These are phyloP conservation scores for Agroathelia rolfsii DNA, from an alignment of 1,284 basidiomycete species.

Conservation along the genomic window DNA sequence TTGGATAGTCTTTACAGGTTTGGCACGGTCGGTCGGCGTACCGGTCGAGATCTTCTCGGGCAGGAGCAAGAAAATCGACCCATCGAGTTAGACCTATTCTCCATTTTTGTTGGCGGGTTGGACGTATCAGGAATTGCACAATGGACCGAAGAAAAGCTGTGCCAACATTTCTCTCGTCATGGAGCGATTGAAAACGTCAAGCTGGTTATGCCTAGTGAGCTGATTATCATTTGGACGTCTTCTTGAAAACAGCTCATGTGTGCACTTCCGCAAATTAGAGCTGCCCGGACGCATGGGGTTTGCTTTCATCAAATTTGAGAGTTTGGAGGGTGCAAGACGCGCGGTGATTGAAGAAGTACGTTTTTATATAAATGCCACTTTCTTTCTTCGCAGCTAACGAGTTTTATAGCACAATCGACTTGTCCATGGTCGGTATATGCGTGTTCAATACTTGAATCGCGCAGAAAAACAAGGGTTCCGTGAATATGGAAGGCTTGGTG, in stretches of 20 bases:
- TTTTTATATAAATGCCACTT: conserved; percentile 5
- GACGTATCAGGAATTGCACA: conserved; percentile 49
- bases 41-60: too few species aligned
- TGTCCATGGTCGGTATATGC: conserved; percentile 56
- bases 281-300: conserved; percentile 57
- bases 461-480: too few species aligned
- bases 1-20: too few species aligned
- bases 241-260: conserved; percentile 29
- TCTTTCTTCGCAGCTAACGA: conserved; percentile 5
- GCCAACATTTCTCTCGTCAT: conserved; percentile 47
- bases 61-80: too few species aligned
- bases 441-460: too few species aligned
- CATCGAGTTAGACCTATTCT: conserved; percentile 53
- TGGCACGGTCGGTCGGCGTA: too few species aligned
- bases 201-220: conserved; percentile 52
- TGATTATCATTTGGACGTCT: conserved; percentile 5
- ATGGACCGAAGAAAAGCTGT: conserved; percentile 59
- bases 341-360: conserved; percentile 56
- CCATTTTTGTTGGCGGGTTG: conserved; percentile 67
- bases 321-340: conserved; percentile 44
- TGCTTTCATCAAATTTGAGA: conserved; percentile 64
- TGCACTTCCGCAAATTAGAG: conserved; percentile 27
- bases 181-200: conserved; percentile 55
- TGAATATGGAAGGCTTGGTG: too few species aligned
- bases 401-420: conserved; percentile 54